phyloP scores from a whole-genome alignment of 2,329 filamentous ascomycete genomes.

The Coniosporium tulheliwenetii region DNA sequence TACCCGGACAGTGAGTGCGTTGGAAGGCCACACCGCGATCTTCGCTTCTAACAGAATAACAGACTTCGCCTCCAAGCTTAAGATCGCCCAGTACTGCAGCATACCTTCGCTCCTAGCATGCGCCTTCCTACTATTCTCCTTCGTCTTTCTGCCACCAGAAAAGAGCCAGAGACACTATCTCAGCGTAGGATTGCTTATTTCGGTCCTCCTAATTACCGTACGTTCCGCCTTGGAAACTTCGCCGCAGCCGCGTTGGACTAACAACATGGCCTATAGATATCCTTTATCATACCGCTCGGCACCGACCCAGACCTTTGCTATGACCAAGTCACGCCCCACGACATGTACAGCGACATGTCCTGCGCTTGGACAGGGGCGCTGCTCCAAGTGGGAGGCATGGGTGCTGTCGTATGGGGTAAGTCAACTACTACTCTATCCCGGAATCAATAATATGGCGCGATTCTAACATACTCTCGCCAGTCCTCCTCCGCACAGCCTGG shows the following conservation, averaged over 20 bases:
- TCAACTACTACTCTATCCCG: not conserved
- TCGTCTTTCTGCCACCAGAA: slow-evolving; percentile 60
- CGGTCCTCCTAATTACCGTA: slow-evolving; percentile 60
- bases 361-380: slow-evolving; percentile 72
- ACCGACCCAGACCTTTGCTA: slow-evolving; percentile 60
- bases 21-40: slow-evolving; percentile 6
- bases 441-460: slow-evolving; percentile 27
- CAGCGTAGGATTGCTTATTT: slow-evolving; percentile 60
- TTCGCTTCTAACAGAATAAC: not conserved
- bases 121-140: slow-evolving; percentile 60
- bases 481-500: slow-evolving; percentile 19
- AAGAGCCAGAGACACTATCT: slow-evolving; percentile 81
- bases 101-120: slow-evolving; percentile 57
- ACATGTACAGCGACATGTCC: slow-evolving; percentile 56
- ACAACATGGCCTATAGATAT: slow-evolving; percentile 37
- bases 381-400: slow-evolving; percentile 37
- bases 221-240: slow-evolving; percentile 16
- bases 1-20: slow-evolving; percentile 32
- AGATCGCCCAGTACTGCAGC: slow-evolving; percentile 61
- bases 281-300: slow-evolving; percentile 68
- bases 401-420: slow-evolving; percentile 17
- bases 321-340: slow-evolving; percentile 72
- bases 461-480: slow-evolving; percentile 2
- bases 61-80: slow-evolving; percentile 8
- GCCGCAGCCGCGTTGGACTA: too few species aligned